Conservation (phyloP, 371 early-diverging fungal genomes). For the Circinella minor region DNA sequence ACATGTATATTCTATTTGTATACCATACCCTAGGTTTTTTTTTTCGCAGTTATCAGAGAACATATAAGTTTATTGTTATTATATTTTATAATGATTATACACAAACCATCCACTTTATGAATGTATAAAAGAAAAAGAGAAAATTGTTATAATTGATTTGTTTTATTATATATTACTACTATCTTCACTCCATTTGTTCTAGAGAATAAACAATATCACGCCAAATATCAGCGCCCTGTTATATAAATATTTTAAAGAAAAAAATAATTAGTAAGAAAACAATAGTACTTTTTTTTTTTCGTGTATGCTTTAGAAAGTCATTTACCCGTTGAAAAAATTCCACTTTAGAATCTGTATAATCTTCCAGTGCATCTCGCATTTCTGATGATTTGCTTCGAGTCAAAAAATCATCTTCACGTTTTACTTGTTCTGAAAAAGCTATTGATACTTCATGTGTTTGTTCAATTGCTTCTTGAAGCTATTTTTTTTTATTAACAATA, state of each 20-base stretch:
- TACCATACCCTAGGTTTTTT: too few species aligned
- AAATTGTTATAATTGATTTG: too few species aligned
- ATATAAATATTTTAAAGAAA: conserved; percentile 5
- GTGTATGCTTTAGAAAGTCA: not conserved
- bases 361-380: conserved; percentile 73
- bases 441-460: conserved; percentile 70
- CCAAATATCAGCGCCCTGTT: conserved; percentile 65
- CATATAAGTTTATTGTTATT: too few species aligned
- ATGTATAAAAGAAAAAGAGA: too few species aligned
- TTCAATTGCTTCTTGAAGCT: conserved; percentile 85
- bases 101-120: too few species aligned
- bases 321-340: conserved; percentile 79
- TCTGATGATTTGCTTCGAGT: conserved; percentile 79
- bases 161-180: not conserved
- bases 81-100: too few species aligned
- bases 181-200: conserved; percentile 32
- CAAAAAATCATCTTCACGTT: conserved; percentile 83
- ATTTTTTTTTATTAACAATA: not conserved
- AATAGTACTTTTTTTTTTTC: not conserved
- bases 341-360: conserved; percentile 77
- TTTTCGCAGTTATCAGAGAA: too few species aligned
- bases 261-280: not conserved
- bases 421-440: conserved; percentile 80
- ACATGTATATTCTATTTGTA: too few species aligned
- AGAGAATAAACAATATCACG: conserved; percentile 67